Base-by-base conservation (phyloP, 805 yeast species). In the Metschnikowia orientalis region DNA sequence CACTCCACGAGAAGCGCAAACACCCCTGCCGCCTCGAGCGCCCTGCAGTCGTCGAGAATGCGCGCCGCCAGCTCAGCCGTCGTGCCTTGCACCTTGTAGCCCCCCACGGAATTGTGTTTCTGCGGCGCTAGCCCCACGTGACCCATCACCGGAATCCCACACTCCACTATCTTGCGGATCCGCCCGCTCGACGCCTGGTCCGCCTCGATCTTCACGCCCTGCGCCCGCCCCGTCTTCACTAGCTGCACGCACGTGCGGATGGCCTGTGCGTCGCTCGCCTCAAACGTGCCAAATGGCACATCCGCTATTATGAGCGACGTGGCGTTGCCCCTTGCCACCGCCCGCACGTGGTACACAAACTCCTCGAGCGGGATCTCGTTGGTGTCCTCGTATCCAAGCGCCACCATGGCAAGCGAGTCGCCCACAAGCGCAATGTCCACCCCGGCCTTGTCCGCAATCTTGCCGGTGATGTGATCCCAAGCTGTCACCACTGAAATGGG, bases 101-200 rank as follows among this genome's bases (percentile, higher is more conserved):
- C 98, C 13, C 96, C 89, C 9, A 83, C 53, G 0, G 85, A 54
- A 42, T 85, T 76, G 41, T 78, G 78, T 26, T 85, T 72, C 55
- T 92, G 97, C 2, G 98, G 98, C 4, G 95, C 86, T 19, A 90
- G 63, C 0, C 98, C 98, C 18, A 86, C 75, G 56, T 90, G 98
- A 1, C 94, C 97, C 61, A 86, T 71, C 2, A 88, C 88, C 0
- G 97, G 95, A 7, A 90, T 79, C 1, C 97, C 97, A 11, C 80
- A 65, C 4, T 69, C 53, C 1, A 79, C 68, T 12, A 90, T 57
- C 39, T 69, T 70, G 36, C 57, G 48, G 7, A 92, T 73, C 1
- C 81, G 73, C 2, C 71, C 62, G 4, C 55, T 40, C 3, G 76
- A 55, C 35, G 74, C 79, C 23, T 51, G 59, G 0, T 92, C 89